A percentile compares a stretch with the other conserved stretches of the same genome.
Evolutionary conservation across 2,329 filamentous ascomycete species (phyloP).

Genomic region (Leptographium radiaticola): DNA sequence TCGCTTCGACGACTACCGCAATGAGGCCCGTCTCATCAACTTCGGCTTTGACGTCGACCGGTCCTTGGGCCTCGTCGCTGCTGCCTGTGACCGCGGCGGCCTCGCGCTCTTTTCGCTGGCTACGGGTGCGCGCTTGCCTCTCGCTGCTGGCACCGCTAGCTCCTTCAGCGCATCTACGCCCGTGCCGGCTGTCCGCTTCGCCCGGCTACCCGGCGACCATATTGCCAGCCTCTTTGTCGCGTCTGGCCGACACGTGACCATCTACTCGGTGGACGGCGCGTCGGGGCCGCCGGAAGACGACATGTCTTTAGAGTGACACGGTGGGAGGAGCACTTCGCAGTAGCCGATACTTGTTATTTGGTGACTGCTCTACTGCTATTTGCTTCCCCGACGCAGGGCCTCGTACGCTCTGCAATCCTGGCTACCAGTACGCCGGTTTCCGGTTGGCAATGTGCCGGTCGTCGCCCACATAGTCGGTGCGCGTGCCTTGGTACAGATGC

Average conservation of each 20-base stretch:
- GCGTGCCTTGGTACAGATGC: no score
- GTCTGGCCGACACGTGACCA: conserved; percentile 22
- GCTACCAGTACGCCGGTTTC: no score
- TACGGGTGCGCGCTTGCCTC: conserved; percentile 26
- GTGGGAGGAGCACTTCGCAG: neutral
- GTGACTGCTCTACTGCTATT: no score
- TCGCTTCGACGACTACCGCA: conserved; percentile 35
- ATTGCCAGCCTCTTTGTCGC: conserved; percentile 35
- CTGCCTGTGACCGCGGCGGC: conserved; percentile 25
- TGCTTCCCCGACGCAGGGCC: no score
- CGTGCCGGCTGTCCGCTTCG: conserved; percentile 25
- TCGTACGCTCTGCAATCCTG: no score
- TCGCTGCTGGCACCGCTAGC: neutral
- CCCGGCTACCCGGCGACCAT: conserved; percentile 28
- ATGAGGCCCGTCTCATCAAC: conserved; percentile 24
- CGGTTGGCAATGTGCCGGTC: no score
- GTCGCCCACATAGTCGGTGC: no score
- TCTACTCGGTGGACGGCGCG: conserved; percentile 28
- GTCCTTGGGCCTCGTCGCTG: conserved; percentile 31
- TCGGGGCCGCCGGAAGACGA: neutral
- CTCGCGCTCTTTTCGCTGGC: conserved; percentile 36
- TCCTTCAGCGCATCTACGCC: no score
- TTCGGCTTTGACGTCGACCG: conserved; percentile 39
- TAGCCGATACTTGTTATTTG: neutral
- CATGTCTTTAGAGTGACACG: neutral